Conservation (phyloP, 352 stramenopile species). For the Phytopythium oedochilum region DNA sequence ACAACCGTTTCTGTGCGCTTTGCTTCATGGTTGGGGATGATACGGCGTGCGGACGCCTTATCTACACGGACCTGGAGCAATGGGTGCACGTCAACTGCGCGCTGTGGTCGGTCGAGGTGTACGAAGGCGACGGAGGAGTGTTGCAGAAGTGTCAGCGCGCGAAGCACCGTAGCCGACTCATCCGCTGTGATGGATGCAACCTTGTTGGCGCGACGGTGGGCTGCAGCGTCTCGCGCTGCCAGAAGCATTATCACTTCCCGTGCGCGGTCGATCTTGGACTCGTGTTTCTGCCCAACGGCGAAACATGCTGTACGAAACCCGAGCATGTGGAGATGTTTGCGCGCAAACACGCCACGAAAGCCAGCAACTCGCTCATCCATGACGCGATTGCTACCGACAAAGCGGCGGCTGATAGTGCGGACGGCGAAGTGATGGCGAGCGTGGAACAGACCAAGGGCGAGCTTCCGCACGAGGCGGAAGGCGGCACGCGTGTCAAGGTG, state of each 20-base stretch:
- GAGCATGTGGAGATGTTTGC: conserved; percentile 52
- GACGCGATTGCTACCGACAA: background rate
- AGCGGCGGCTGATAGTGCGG: background rate
- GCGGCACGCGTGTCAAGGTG: background rate
- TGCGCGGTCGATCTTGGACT: conserved; percentile 83
- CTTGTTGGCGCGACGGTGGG: conserved; percentile 90
- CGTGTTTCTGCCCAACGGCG: conserved; percentile 59
- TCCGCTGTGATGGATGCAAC: conserved; percentile 90
- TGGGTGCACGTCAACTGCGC: conserved; percentile 93
- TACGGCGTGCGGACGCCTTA: conserved; percentile 59
- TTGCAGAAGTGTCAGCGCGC: conserved; percentile 89
- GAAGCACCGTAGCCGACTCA: conserved; percentile 76
- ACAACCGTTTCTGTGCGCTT: conserved; percentile 72
- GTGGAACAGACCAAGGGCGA: background rate
- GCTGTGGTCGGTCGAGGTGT: conserved; percentile 92
- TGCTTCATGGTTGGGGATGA: conserved; percentile 84
- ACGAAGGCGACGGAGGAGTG: conserved; percentile 62
- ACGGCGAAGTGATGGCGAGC: background rate
- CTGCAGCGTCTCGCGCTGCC: conserved; percentile 84
- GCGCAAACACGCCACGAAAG: conserved; percentile 9
- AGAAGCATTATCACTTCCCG: conserved; percentile 91
- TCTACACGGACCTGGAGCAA: conserved; percentile 77
- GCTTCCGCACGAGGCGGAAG: background rate
- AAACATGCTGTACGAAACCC: conserved; percentile 57
- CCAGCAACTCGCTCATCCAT: background rate